Percentiles rank a stretch among this genome's conserved stretches.
Evolutionary conservation across 139 green algal genomes (phyloP).

Genomic region (Chlamydomonas sp.): DNA sequence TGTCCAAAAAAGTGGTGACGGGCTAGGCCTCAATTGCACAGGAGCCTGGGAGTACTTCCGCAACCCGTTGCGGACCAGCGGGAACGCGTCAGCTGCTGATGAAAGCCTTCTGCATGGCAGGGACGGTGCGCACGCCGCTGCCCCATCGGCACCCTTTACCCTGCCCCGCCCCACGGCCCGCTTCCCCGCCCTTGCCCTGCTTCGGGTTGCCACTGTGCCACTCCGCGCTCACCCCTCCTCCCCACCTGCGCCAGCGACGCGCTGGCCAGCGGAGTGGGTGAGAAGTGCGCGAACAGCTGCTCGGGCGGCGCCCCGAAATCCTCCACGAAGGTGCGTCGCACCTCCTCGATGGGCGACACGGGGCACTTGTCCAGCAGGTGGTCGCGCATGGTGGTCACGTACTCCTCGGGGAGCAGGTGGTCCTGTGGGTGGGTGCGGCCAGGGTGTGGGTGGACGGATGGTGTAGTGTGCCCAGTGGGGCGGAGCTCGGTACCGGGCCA

Average conservation of each 20-base stretch:
- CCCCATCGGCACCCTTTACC: background rate
- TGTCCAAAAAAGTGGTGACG: no score
- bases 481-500: background rate
- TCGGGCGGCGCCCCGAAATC: constrained; percentile 71
- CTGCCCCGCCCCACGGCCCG: background rate
- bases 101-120: no score
- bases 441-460: background rate
- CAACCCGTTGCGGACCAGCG: no score
- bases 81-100: no score
- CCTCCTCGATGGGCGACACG: constrained; percentile 23
- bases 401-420: constrained; percentile 89
- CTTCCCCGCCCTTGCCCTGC: background rate
- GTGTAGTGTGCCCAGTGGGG: background rate
- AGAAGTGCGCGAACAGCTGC: constrained; percentile 73
- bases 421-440: constrained; percentile 68
- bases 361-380: constrained; percentile 91
- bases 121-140: background rate
- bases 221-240: background rate
- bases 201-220: background rate
- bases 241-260: constrained; percentile 86
- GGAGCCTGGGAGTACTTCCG: no score
- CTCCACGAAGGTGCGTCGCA: constrained; percentile 52
- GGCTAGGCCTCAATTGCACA: no score
- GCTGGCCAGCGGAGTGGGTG: constrained; percentile 73
- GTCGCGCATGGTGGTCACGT: constrained; percentile 86